Evolutionary conservation across 1,139 yeast species (phyloP).

Genomic region (Candida glucosophila): DNA sequence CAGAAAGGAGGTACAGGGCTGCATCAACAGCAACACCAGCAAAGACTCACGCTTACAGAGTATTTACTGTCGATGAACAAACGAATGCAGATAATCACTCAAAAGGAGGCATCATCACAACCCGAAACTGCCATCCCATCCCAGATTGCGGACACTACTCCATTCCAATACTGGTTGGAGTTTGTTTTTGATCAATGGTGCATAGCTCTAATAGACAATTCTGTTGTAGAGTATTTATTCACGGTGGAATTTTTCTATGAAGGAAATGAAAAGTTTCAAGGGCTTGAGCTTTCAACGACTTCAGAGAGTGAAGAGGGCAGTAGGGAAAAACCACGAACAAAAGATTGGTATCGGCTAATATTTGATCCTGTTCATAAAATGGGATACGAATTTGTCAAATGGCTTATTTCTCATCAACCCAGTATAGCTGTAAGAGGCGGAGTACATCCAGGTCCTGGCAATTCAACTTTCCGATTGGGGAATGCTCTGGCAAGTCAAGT

Average conservation of each 20-base stretch:
- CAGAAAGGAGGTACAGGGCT: conserved; percentile 13
- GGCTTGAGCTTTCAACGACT: not conserved
- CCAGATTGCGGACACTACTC: conserved; percentile 76
- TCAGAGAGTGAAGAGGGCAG: conserved; percentile 6
- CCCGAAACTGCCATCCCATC: conserved; percentile 68
- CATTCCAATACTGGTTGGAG: conserved; percentile 61
- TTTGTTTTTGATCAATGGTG: conserved; percentile 67
- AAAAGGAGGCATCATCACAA: conserved; percentile 14
- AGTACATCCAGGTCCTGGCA: not conserved
- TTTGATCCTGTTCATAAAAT: conserved; percentile 41
- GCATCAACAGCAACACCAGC: conserved; percentile 4
- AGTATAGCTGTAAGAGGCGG: conserved; percentile 13
- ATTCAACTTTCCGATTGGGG: conserved; percentile 5
- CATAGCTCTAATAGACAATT: conserved; percentile 67
- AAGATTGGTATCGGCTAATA: conserved; percentile 39
- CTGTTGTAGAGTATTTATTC: conserved; percentile 70
- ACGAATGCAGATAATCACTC: conserved; percentile 41
- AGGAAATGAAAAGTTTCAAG: conserved; percentile 31
- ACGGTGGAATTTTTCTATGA: conserved; percentile 61
- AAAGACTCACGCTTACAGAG: conserved; percentile 19
- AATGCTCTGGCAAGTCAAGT: conserved; percentile 8
- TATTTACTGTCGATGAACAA: conserved; percentile 49
- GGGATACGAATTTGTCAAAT: conserved; percentile 31
- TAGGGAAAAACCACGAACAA: conserved; percentile 11
- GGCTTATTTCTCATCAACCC: conserved; percentile 28